A percentile compares a stretch with the other conserved stretches of the same genome.
Evolutionary conservation across 495 filamentous ascomycete species (phyloP).

Genomic region (Bryoglossum gracile): DNA sequence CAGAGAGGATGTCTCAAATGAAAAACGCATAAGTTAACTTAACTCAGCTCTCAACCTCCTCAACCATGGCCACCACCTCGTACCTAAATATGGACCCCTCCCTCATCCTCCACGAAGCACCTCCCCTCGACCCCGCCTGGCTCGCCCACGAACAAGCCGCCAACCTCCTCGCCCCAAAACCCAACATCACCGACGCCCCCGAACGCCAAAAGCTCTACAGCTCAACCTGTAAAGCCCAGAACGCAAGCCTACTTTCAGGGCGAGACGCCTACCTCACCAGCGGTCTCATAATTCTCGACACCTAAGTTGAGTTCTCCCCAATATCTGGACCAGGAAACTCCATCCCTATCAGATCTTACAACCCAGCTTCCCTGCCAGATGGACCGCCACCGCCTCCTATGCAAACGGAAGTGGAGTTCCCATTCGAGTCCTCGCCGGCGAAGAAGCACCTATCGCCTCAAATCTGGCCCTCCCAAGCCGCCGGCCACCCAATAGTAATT

Average conservation of each 20-base stretch:
- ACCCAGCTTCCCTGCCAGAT: not conserved
- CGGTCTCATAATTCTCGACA: constrained; percentile 7
- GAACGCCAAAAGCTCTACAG: constrained; percentile 11
- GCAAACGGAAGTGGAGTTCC: no score
- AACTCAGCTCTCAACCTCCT: no score
- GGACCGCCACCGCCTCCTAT: not conserved
- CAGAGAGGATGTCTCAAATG: no score
- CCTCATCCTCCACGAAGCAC: constrained; percentile 9
- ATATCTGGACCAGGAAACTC: not conserved
- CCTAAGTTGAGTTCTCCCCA: not conserved
- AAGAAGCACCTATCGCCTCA: no score
- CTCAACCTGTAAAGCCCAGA: constrained; percentile 13
- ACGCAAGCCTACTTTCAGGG: constrained; percentile 10
- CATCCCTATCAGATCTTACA: constrained; percentile 15
- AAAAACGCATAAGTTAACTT: no score
- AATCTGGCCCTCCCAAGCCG: not conserved
- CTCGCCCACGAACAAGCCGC: constrained; percentile 16
- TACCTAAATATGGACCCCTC: constrained; percentile 1
- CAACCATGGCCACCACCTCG: not conserved
- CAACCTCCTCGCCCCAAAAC: constrained; percentile 4
- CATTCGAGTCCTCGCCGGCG: no score
- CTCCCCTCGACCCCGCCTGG: constrained; percentile 14
- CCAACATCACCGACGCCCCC: not conserved
- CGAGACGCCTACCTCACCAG: constrained; percentile 9
- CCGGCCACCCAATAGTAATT: constrained; percentile 11